Base-by-base conservation (phyloP, 208 protist genomes). In the Acanthamoeba lenticulata region DNA sequence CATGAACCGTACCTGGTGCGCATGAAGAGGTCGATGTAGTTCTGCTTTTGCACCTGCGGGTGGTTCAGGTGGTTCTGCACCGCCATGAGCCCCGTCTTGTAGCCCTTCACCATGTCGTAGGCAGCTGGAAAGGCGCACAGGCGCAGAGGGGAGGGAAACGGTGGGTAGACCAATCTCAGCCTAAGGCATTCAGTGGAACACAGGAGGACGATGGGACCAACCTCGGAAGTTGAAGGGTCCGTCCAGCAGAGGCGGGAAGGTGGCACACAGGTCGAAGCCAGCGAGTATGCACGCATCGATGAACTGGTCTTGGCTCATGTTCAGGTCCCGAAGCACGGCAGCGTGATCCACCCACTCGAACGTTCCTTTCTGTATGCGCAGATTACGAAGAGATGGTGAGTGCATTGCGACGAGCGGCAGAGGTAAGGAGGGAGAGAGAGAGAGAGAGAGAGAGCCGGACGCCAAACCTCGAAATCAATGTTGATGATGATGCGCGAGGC, bases 271-370 rank as follows among this genome's bases (percentile, higher is more conserved):
- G 17, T 79, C 32, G 24, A 79, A 47, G 69, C 69, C 69, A 42
- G 69, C 69, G 5, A 79, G 69, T 40, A 79, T 79, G 69, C 69
- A 79, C 69, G 40, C 40, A 29, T 79, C 69, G 19, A 79, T 45
- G 40, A 79, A 79, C 38, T 40, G 38, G 21, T 79, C 69, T 19
- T 79, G 69, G 27, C 34, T 79, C 69, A 79, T 29, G 38, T 79
- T 40, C 36, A 79, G 24, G 27, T 79, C 40, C 69, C 40, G 69
- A 19, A 79, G 15, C 4, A 79, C 40, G 34, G 69, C 40, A 5
- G 40, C 38, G 24, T 40, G 32, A 17, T 79, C 69, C 27, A 79
- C 69, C 38, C 40, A 79, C 21, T 45, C 40, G 36, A 45, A 79
- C 36, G 69, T 79, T 24, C 69, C 69, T 45, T 79, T 45, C 57